These are phyloP conservation scores for Gymnopilus dilepis DNA, from an alignment of 768 basidiomycete species.

Conservation along the genomic window DNA sequence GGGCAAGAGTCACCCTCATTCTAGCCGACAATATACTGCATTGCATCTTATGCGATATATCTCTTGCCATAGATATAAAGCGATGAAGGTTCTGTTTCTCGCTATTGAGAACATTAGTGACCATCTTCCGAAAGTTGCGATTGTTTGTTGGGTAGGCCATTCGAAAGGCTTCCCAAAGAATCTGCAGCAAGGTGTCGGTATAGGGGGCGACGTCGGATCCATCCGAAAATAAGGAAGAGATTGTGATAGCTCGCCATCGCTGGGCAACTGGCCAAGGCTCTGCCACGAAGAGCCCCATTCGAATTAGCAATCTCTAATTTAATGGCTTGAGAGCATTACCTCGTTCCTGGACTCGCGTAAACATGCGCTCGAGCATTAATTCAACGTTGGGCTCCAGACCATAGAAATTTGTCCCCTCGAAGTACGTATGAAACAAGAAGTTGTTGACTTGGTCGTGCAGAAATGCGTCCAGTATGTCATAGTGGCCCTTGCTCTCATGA, in stretches of 20 bases:
- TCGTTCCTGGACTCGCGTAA: neutral
- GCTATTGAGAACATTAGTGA: neutral
- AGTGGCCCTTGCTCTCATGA: neutral
- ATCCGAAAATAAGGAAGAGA: neutral
- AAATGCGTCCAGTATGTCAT: constrained; percentile 8
- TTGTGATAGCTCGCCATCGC: constrained; percentile 16
- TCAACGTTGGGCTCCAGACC: neutral
- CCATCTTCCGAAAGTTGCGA: neutral
- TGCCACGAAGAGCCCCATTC: neutral
- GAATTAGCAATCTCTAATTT: neutral
- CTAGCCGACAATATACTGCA: neutral
- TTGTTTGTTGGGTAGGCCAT: neutral
- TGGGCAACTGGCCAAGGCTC: constrained; percentile 4
- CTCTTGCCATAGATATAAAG: neutral
- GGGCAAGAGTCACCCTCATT: constrained; percentile 12
- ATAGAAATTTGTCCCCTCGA: constrained; percentile 8
- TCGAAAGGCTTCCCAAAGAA: neutral
- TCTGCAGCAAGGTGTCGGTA: neutral
- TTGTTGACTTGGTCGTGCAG: constrained; percentile 11
- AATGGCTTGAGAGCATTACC: neutral
- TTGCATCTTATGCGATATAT: neutral
- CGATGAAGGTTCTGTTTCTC: neutral
- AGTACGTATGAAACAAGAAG: neutral
- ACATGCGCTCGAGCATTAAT: neutral
- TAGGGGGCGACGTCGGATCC: neutral